Evolutionary conservation across 2,329 filamentous ascomycete species (phyloP), one percentile per base, ranked within the genome.

Genomic region (Lecanoromycetidae sp.): DNA sequence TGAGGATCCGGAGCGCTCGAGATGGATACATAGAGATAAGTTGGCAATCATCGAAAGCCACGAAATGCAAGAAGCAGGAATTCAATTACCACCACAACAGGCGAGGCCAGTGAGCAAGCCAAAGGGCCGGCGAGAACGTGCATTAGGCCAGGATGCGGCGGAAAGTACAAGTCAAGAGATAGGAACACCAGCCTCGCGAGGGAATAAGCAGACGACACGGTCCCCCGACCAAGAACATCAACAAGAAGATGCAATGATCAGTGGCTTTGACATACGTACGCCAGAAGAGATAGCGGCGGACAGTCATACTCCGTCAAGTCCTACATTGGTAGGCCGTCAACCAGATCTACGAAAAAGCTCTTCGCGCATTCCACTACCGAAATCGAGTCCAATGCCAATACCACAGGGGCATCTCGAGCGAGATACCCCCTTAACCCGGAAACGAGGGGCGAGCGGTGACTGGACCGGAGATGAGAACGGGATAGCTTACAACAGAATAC

Each of bases 361-460:
- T 3, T 94, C 90, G 36, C 80, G 86, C 45, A 95, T 98, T 60
- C 91, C 91, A 1, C 74, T 96, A 30, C 80, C 87, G 25, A 88
- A 86, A 57, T 70, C 76, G 12, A 94, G 86, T 60, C 83, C 84
- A 2, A 75, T 79, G 17, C 87, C 87, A 9, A 80, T 93, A 49
- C 76, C 84, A 2, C 63, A 75, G 43, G 77, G 82, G 41, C 77
- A 81, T 53, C 70, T 86, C 37, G 87, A 90, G 55, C 77, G 87
- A 53, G 82, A 87, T 56, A 79, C 77, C 20, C 79, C 79, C 19
- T 69, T 82, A 36, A 67, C 74, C 46, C 77, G 87, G 49, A 75
- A 71, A 45, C 66, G 75, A 41, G 70, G 71, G 39, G 69, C 71
- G 33, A 80, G 75, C 54, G 63, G 63, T 47, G 77, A 74, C 55